Evolutionary conservation across 2,329 filamentous ascomycete genomes (phyloP).

Genomic region (Tolypocladium paradoxum): DNA sequence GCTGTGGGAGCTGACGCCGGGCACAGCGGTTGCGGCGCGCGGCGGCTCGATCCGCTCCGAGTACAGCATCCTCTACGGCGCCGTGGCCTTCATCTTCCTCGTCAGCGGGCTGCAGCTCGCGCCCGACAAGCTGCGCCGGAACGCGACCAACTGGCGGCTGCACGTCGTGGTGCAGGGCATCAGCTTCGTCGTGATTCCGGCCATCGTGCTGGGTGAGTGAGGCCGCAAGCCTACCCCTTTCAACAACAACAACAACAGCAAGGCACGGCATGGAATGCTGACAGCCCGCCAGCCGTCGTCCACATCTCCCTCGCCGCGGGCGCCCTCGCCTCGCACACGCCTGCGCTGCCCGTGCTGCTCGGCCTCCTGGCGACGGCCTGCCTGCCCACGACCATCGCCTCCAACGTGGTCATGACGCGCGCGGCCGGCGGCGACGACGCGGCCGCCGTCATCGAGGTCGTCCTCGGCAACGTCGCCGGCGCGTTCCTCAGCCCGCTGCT

Average conservation of each 20-base stretch:
- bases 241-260: not conserved
- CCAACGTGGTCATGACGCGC: slow-evolving; percentile 65
- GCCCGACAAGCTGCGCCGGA: slow-evolving; percentile 47
- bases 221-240: not conserved
- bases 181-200: slow-evolving; percentile 56
- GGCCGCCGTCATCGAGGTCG: slow-evolving; percentile 55
- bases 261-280: not conserved
- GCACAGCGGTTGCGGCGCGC: slow-evolving; percentile 34
- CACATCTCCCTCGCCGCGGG: slow-evolving; percentile 36
- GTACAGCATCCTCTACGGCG: slow-evolving; percentile 56
- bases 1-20: not conserved
- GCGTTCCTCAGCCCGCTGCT: slow-evolving; percentile 57
- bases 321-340: slow-evolving; percentile 38
- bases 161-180: slow-evolving; percentile 57
- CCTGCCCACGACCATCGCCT: slow-evolving; percentile 62
- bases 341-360: slow-evolving; percentile 54
- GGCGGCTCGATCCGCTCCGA: slow-evolving; percentile 41
- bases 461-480: slow-evolving; percentile 59
- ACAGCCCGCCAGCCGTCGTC: slow-evolving; percentile 25
- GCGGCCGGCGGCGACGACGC: slow-evolving; percentile 57
- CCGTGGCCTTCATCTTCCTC: slow-evolving; percentile 59
- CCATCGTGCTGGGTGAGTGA: slow-evolving; percentile 43
- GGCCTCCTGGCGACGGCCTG: slow-evolving; percentile 58
- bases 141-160: slow-evolving; percentile 56
- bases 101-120: slow-evolving; percentile 61